These are phyloP conservation scores for Chionographis japonica DNA, from an alignment of 106 monocot genomes.

Conservation along the genomic window DNA sequence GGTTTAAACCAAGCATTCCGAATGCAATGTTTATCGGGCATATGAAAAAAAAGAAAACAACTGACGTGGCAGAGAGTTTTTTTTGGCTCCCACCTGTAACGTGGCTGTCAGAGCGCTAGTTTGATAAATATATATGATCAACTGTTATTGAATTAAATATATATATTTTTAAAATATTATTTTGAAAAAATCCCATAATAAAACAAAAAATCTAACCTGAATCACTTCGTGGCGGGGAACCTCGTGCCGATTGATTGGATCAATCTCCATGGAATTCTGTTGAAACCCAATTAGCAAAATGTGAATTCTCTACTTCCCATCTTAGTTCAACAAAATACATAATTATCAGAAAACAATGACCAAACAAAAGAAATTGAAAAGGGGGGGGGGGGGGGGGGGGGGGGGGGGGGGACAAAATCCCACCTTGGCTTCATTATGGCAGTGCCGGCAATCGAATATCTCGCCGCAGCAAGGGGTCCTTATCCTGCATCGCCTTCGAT, in stretches of 20 bases:
- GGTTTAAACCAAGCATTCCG: no score
- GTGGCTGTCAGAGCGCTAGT: no score
- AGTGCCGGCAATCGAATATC: slow-evolving; percentile 79
- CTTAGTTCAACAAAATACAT: not conserved
- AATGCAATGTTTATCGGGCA: no score
- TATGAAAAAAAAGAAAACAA: no score
- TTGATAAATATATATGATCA: not conserved
- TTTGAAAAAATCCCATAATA: not conserved
- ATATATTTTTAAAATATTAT: no score
- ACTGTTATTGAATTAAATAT: not conserved
- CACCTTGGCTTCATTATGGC: slow-evolving; percentile 88
- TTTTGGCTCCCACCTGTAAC: no score
- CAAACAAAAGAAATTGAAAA: not conserved
- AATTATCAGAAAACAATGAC: no score
- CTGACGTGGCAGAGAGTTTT: no score
- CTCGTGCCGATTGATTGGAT: slow-evolving; percentile 57
- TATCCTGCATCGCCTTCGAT: slow-evolving; percentile 75
- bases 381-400: not conserved
- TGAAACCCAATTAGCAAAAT: slow-evolving; percentile 14
- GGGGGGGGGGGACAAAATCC: not conserved
- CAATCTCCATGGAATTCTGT: slow-evolving; percentile 61
- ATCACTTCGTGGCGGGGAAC: slow-evolving; percentile 68
- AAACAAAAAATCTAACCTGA: slow-evolving; percentile 33
- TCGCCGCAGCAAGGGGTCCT: slow-evolving; percentile 82
- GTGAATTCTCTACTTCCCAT: not conserved